Base-by-base conservation (phyloP, 371 early-diverging fungal species). In the Thermomucor indicae-seudaticae region DNA sequence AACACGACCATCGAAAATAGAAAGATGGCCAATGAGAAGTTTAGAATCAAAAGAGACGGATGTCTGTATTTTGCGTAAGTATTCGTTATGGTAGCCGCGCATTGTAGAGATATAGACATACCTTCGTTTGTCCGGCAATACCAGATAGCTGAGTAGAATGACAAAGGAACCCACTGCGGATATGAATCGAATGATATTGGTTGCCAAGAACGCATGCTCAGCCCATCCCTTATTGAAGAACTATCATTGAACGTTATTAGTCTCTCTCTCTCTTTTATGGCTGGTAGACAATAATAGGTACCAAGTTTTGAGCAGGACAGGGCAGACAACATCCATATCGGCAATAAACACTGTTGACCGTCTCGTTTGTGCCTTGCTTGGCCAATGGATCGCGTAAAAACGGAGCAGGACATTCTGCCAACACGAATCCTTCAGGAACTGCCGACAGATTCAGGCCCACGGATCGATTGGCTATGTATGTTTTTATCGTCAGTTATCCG, bases 21-120 rank as follows among this genome's bases (percentile, higher is more conserved):
- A 60, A 79, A 78, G 31, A 81, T 54, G 34, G 78, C 70, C 35
- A 80, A 60, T 8, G 77, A 60, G 43, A 84, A 78, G 59, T 79
- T 77, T 34, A 84, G 56, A 40, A 86, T 82, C 47, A 86, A 65
- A n/a, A 81, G 67, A 8, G 81, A 80, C 16, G 86, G 84, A 50
- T 86, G 86, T 35, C 76, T 61, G 25, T 0, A 16, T 23, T 37
- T 14, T 17, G 45, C 29, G 11, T 5, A 12, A 29, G 0, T 27
- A 8, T 11, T 16, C 29, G 2, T 44, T 28, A 10, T 47, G n/a
- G n/a, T n/a, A n/a, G n/a, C n/a, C n/a, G n/a, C n/a, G n/a, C n/a
- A n/a, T n/a, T n/a, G n/a, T n/a, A n/a, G n/a, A n/a, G 16, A 19
- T 12, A 20, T 7, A 7, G 4, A 34, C 41, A 43, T 52, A 56